phyloP scores from a whole-genome alignment of 345 rosid genomes.

The Eucalyptus sideroxylon region DNA sequence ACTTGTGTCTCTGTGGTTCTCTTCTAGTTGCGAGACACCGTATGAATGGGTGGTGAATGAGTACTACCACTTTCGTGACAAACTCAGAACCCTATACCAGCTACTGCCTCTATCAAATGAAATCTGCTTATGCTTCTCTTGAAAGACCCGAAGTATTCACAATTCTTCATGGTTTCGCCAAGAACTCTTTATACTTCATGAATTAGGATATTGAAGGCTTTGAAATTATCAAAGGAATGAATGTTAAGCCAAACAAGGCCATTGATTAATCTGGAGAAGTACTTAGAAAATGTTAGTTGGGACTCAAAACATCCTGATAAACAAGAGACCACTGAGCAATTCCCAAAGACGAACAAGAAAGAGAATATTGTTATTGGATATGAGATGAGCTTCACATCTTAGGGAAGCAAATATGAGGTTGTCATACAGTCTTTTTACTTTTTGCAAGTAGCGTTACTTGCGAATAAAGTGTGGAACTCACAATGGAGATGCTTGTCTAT shows the following conservation, averaged over 20 bases:
- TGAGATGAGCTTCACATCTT: neutral
- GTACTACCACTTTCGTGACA: slow-evolving; percentile 1
- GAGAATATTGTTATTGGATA: neutral
- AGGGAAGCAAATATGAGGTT: neutral
- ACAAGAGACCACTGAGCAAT: neutral
- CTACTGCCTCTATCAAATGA: neutral
- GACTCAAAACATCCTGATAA: neutral
- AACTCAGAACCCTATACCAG: neutral
- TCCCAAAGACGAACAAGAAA: neutral
- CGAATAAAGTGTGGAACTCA: too few relatives aligned
- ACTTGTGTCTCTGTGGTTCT: neutral
- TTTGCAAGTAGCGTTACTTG: neutral
- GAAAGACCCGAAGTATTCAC: neutral
- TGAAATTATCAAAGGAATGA: neutral
- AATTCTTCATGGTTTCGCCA: neutral
- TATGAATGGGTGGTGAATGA: neutral
- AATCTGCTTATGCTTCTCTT: neutral
- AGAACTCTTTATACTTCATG: neutral
- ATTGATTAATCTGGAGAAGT: neutral
- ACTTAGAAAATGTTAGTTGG: neutral
- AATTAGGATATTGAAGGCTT: neutral
- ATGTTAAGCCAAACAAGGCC: neutral
- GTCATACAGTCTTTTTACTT: neutral
- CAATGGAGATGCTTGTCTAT: neutral
- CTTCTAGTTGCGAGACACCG: slow-evolving; percentile 5